Evolutionary conservation across 2,329 filamentous ascomycete genomes (phyloP).

Genomic region (Massarina eburnea): DNA sequence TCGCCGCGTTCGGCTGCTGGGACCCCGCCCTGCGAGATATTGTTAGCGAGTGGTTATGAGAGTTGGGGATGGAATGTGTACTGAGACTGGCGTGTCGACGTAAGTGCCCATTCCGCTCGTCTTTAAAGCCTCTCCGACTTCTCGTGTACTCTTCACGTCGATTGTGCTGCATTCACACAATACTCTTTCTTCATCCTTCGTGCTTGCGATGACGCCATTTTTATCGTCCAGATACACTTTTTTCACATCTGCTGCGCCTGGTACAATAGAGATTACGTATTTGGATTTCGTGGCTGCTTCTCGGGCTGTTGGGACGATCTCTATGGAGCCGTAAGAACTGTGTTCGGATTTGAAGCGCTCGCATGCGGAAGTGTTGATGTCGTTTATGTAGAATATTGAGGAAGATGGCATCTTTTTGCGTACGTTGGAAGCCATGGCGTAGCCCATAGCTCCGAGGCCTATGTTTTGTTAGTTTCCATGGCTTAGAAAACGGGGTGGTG

Average conservation of each 20-base stretch:
- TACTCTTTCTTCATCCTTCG: constrained; percentile 19
- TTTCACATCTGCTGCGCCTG: constrained; percentile 27
- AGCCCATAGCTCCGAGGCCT: constrained; percentile 41
- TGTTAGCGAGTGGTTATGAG: not conserved
- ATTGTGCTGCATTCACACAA: constrained; percentile 38
- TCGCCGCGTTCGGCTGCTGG: constrained; percentile 31
- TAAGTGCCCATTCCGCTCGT: constrained; percentile 20
- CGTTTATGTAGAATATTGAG: constrained; percentile 31
- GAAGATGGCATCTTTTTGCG: constrained; percentile 23
- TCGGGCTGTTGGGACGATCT: constrained; percentile 26
- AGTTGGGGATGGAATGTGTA: constrained; percentile 8
- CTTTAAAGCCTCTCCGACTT: constrained; percentile 22
- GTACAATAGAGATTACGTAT: constrained; percentile 33
- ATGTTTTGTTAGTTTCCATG: constrained; percentile 1
- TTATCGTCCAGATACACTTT: constrained; percentile 31
- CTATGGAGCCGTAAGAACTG: constrained; percentile 21
- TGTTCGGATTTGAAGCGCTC: constrained; percentile 25
- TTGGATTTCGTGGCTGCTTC: constrained; percentile 31
- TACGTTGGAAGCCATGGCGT: constrained; percentile 36
- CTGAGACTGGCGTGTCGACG: constrained; percentile 36
- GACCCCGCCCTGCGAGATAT: constrained; percentile 25
- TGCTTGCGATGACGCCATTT: constrained; percentile 27
- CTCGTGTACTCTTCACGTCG: constrained; percentile 28
- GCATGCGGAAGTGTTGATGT: constrained; percentile 28
- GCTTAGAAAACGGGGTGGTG: not conserved